Evolutionary conservation across 1,284 basidiomycete genomes (phyloP), one percentile per base, ranked within the genome.

Genomic region (Boletus semigastroideus): DNA sequence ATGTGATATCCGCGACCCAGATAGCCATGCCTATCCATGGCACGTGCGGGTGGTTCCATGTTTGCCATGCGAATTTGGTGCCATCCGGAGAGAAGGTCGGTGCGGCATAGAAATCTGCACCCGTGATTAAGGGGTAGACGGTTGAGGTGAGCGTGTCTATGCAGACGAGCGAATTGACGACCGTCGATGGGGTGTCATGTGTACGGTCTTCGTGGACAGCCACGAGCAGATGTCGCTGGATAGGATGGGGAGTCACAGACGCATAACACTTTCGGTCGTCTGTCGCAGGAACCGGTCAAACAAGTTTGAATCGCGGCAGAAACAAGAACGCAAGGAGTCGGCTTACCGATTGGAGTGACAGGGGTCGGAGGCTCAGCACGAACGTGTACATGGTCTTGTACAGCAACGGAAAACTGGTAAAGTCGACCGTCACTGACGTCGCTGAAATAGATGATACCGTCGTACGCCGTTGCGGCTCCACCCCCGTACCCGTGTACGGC

Each of bases 51-150:
- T 49, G 48, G 20, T 45, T 38, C 48, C 42, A 49, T 17, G 27
- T 16, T 20, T 49, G 48, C 48, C 48, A 45, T 16, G 42, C 36
- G 16, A 49, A 34, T 22, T 45, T 44, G 16, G 42, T 49, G 3
- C 48, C 42, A 17, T 49, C 42, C 4, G 48, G 42, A 17, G 48
- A 49, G 34, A 49, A 31, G 16, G 41, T 31, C 1, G 48, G 48
- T 17, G 34, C 48, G 3, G 48, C 48, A n/a, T 49, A 49, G 30
- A 49, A 49, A 45, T 49, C 36, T 9, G 48, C 42, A 22, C 41
- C 42, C 4, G 27, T 14, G 27, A 49, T n/a, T 16, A 49, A 14
- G 8, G 48, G 34, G 9, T 38, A 25, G 34, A 49, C 41, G 8
- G 27, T 10, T 13, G 19, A n/a, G 1, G 34, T 38, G 19, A 10